Evolutionary conservation across 2,329 filamentous ascomycete genomes (phyloP).

Genomic region (Diplodia intermedia): DNA sequence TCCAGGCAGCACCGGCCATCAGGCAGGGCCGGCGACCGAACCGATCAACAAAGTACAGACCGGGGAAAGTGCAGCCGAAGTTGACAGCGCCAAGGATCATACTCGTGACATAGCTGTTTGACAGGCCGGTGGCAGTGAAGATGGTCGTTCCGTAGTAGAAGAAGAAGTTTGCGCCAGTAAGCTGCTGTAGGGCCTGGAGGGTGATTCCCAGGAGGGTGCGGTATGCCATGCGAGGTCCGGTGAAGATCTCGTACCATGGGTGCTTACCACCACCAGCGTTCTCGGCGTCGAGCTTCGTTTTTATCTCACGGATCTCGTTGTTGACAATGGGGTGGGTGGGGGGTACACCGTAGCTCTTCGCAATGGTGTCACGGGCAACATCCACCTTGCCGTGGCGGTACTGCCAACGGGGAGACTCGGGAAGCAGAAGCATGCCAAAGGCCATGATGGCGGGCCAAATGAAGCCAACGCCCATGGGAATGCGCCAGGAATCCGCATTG

Average conservation of each 20-base stretch:
- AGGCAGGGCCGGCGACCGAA: constrained; percentile 57
- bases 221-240: constrained; percentile 70
- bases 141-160: constrained; percentile 51
- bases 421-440: constrained; percentile 61
- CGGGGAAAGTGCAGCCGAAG: constrained; percentile 56
- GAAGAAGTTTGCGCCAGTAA: constrained; percentile 61
- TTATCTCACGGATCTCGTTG: constrained; percentile 63
- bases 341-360: constrained; percentile 62
- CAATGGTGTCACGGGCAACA: constrained; percentile 58
- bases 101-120: constrained; percentile 54
- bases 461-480: constrained; percentile 67
- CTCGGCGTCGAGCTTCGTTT: constrained; percentile 61
- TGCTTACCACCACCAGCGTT: constrained; percentile 53
- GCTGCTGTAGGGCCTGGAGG: constrained; percentile 80
- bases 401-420: constrained; percentile 64
- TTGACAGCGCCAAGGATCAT: constrained; percentile 59
- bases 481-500: constrained; percentile 64
- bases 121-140: constrained; percentile 32
- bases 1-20: constrained; percentile 53
- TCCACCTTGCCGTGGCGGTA: constrained; percentile 63
- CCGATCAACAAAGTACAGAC: constrained; percentile 57
- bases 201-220: constrained; percentile 67
- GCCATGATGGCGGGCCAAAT: constrained; percentile 63
- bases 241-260: constrained; percentile 72
- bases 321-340: constrained; percentile 62